A percentile compares a stretch with the other conserved stretches of the same genome.
phyloP scores from a whole-genome alignment of 257 asterid species.

The Scutellaria barbata region DNA sequence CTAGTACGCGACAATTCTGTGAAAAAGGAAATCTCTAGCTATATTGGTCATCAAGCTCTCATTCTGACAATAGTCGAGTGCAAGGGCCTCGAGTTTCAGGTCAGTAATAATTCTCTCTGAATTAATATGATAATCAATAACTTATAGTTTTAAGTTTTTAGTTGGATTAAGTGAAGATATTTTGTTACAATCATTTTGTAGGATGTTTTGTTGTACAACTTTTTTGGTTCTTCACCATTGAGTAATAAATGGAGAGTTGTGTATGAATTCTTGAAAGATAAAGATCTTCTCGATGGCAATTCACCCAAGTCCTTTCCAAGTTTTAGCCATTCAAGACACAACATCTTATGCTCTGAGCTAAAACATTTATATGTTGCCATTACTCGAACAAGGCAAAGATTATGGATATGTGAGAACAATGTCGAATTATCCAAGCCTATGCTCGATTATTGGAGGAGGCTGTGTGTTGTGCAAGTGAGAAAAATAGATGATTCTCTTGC shows the following conservation, averaged over 20 bases:
- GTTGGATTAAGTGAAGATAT: background rate
- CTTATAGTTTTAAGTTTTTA: no score
- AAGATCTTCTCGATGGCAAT: conserved; percentile 38
- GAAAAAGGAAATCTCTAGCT: conserved; percentile 1
- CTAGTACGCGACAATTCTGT: conserved; percentile 26
- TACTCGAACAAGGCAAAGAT: conserved; percentile 67
- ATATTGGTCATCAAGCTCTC: conserved; percentile 24
- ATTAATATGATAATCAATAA: no score
- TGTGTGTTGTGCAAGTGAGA: conserved; percentile 54
- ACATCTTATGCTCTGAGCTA: conserved; percentile 63
- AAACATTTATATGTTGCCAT: conserved; percentile 67
- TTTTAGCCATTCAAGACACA: conserved; percentile 54
- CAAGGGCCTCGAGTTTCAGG: conserved; percentile 82
- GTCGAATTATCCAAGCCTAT: conserved; percentile 61
- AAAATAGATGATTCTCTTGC: conserved; percentile 58
- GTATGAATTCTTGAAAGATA: conserved; percentile 54
- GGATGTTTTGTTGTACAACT: conserved; percentile 73
- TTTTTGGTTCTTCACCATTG: conserved; percentile 68
- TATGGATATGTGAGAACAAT: conserved; percentile 65
- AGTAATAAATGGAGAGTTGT: conserved; percentile 64
- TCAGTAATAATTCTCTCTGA: conserved; percentile 3
- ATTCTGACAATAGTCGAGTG: conserved; percentile 50
- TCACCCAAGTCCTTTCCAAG: conserved; percentile 44
- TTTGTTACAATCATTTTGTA: conserved; percentile 25
- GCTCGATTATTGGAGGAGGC: conserved; percentile 63